phyloP scores from a whole-genome alignment of 2,329 filamentous ascomycete species.

The Fusarium foetens region DNA sequence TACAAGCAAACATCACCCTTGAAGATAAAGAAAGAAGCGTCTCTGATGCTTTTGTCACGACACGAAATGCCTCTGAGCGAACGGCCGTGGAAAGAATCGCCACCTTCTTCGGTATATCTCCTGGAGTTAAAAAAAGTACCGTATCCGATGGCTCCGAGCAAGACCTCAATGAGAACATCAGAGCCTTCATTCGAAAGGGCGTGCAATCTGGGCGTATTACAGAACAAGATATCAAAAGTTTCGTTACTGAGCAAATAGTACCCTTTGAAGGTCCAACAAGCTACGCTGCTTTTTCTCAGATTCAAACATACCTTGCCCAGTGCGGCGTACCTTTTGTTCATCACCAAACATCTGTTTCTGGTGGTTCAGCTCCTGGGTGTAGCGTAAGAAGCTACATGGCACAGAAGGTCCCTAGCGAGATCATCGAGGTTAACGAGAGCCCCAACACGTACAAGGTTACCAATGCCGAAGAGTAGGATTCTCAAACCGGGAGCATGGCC shows the following conservation, averaged over 20 bases:
- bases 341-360: not conserved
- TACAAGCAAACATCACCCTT: not conserved
- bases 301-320: not conserved
- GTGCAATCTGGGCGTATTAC: not conserved
- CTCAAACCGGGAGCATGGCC: not conserved
- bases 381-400: too few relatives aligned
- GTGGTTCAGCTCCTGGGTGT: not conserved
- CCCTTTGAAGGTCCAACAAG: not conserved
- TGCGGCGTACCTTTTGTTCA: not conserved
- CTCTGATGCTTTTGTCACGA: not conserved
- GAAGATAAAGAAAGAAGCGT: not conserved
- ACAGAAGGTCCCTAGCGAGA: too few relatives aligned
- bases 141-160: not conserved
- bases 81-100: rapidly evolving
- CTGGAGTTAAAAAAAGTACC: not conserved
- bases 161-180: not conserved
- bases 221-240: not conserved
- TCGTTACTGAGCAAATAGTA: not conserved
- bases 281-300: not conserved
- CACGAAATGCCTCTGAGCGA: not conserved
- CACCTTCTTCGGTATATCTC: not conserved
- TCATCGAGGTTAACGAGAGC: too few relatives aligned
- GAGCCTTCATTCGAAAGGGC: not conserved
- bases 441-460: too few relatives aligned
- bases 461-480: too few relatives aligned